Percentiles rank a stretch among this genome's conserved stretches.
Conservation (phyloP, 2,329 filamentous ascomycete species). For the Eutypella sp. region DNA sequence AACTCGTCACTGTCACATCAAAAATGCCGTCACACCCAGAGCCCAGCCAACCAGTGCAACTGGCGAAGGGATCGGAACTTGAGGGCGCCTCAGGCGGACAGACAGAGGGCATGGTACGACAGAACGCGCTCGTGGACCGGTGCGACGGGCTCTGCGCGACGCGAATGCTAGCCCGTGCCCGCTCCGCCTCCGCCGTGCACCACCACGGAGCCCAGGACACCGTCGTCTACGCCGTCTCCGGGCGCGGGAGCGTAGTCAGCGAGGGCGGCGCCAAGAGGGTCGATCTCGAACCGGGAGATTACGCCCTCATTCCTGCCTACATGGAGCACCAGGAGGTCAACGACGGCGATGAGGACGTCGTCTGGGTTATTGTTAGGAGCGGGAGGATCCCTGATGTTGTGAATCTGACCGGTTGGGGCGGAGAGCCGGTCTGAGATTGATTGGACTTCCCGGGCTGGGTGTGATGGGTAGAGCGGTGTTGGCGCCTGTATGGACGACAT, state of each 20-base stretch:
- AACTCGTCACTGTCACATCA: not conserved
- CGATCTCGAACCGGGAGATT: slow-evolving; percentile 45
- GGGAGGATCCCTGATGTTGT: slow-evolving; percentile 42
- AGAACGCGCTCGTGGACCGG: slow-evolving; percentile 41
- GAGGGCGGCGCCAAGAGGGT: slow-evolving; percentile 41
- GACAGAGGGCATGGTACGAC: slow-evolving; percentile 47
- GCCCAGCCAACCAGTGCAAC: slow-evolving; percentile 27
- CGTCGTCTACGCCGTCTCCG: slow-evolving; percentile 45
- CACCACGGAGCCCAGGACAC: slow-evolving; percentile 51
- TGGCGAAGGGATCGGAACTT: slow-evolving; percentile 31
- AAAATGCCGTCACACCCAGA: slow-evolving; percentile 17
- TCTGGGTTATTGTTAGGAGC: slow-evolving; percentile 48
- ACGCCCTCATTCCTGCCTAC: slow-evolving; percentile 48
- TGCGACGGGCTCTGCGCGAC: slow-evolving; percentile 45
- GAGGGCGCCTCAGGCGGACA: slow-evolving; percentile 38
- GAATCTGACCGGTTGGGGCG: slow-evolving; percentile 44
- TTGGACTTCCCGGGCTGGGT: not conserved
- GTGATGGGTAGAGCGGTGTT: not conserved
- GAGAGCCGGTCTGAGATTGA: slow-evolving; percentile 19
- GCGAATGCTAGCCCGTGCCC: slow-evolving; percentile 43
- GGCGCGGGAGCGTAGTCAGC: slow-evolving; percentile 44
- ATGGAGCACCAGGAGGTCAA: slow-evolving; percentile 53
- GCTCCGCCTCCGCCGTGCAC: slow-evolving; percentile 42
- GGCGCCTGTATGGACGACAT: not conserved
- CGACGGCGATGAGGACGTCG: slow-evolving; percentile 46